Percentiles rank a stretch among this genome's conserved stretches.
These are phyloP conservation scores for Polygonum maritimum DNA, from an alignment of 148 eudicot genomes.

Conservation along the genomic window DNA sequence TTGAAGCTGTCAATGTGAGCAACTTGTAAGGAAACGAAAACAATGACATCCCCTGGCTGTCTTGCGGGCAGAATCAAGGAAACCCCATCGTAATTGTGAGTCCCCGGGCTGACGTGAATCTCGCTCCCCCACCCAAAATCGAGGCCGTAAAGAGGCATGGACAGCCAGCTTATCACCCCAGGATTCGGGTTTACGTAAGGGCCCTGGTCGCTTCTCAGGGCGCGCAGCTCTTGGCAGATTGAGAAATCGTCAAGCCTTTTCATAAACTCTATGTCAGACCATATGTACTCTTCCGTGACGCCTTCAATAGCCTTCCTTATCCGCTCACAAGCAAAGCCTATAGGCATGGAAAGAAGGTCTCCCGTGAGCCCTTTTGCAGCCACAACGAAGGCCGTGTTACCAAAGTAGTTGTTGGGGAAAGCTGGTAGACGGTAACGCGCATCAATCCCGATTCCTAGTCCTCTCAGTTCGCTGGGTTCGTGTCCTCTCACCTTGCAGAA, in stretches of 20 bases:
- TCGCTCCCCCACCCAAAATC: conserved; percentile 12
- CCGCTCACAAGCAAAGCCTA: conserved; percentile 23
- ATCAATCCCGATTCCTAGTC: conserved; percentile 21
- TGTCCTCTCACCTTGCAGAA: conserved; percentile 32
- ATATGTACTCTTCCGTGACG: conserved; percentile 25
- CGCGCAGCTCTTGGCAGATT: conserved; percentile 19
- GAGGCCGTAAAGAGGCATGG: conserved; percentile 4
- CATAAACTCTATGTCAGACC: conserved; percentile 15
- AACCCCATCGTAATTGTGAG: neutral
- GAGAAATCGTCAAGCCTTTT: conserved; percentile 19
- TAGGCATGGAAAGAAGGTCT: conserved; percentile 24
- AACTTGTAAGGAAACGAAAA: neutral
- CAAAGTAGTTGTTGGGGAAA: conserved; percentile 36
- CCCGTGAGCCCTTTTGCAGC: conserved; percentile 10
- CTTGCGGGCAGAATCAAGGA: neutral
- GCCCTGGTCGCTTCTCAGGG: conserved; percentile 10
- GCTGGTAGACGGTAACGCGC: conserved; percentile 33
- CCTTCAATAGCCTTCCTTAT: conserved; percentile 27
- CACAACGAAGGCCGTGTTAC: conserved; percentile 29
- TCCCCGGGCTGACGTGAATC: conserved; percentile 5
- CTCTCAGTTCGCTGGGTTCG: conserved; percentile 16
- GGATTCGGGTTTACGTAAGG: conserved; percentile 4
- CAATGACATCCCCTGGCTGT: neutral
- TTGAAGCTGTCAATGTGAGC: neutral
- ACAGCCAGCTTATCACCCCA: conserved; percentile 9